These are phyloP conservation scores for Cryphonectria japonica DNA, from an alignment of 2,329 filamentous ascomycete genomes.

Conservation along the genomic window DNA sequence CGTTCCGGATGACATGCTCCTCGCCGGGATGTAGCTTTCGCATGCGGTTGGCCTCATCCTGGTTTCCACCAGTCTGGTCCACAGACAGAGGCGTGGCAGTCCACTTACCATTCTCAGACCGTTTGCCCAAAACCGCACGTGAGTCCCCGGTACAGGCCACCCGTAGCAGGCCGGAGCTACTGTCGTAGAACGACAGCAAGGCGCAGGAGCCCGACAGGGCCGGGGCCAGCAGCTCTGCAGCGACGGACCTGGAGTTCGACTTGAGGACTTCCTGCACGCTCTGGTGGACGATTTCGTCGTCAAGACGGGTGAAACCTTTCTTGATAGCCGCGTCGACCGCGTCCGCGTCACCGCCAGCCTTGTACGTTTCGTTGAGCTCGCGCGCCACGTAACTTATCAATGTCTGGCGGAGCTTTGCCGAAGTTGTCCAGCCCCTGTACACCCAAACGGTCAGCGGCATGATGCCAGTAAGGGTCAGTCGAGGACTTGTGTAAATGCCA, in stretches of 20 bases:
- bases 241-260: slow-evolving; percentile 84
- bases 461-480: no score
- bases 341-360: slow-evolving; percentile 67
- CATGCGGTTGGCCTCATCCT: slow-evolving; percentile 80
- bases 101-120: slow-evolving; percentile 83
- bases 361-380: slow-evolving; percentile 92
- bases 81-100: slow-evolving; percentile 85
- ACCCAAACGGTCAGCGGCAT: slow-evolving; percentile 32
- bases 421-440: slow-evolving; percentile 91
- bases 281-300: slow-evolving; percentile 92
- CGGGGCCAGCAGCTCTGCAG: slow-evolving; percentile 88
- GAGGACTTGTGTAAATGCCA: not conserved
- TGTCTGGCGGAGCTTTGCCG: slow-evolving; percentile 89
- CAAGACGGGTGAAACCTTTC: slow-evolving; percentile 82
- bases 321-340: slow-evolving; percentile 92
- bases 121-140: slow-evolving; percentile 87
- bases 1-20: slow-evolving; percentile 83
- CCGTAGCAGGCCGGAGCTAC: slow-evolving; percentile 80
- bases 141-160: slow-evolving; percentile 96
- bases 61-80: slow-evolving; percentile 91
- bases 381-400: slow-evolving; percentile 91
- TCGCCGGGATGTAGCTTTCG: slow-evolving; percentile 88
- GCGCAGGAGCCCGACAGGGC: slow-evolving; percentile 97
- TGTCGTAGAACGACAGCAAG: slow-evolving; percentile 95
- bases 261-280: slow-evolving; percentile 91